Base-by-base conservation (phyloP, 1,284 basidiomycete genomes). In the Boletellus deceptivus region DNA sequence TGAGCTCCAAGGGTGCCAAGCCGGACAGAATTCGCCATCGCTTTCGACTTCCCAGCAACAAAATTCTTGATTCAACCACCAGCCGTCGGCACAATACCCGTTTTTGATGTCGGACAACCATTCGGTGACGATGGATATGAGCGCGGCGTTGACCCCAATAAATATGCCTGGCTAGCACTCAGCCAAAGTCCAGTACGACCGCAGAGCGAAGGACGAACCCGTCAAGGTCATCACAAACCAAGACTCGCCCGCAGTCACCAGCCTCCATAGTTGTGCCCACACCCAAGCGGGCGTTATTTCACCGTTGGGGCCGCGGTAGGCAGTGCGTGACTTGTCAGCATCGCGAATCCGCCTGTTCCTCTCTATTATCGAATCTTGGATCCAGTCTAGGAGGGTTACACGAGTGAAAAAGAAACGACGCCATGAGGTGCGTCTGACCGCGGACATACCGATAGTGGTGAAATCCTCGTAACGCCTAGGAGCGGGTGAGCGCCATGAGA, bases 61-160 rank as follows among this genome's bases (percentile, higher is more conserved):
- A 69, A 98, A 98, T 65, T 98, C 93, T 62, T 93, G 86, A 69
- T 95, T 97, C 50, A 99, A 71, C 96, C 97, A 99, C 97, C 97
- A 99, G 3, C 93, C 95, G 50, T 95, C 91, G 1, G 84, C 82
- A 70, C 97, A 99, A 67, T 97, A 96, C 0, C 97, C 97, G 75
- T 94, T 89, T 75, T 98, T 98, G 55, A 98, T 83, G 69, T 99
- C 95, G 1, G 94, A 95, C 9, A 98, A 80, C 97, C 97, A 99
- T 70, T 91, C 92, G n/a, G 93, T 97, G 52, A 94, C 77, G 60
- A 99, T 97, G 36, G 93, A 94, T 58, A 98, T 96, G 53, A 99
- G 70, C 2, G 93, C 97, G 34, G 95, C 93, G 60, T 93, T 96
- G 43, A 97, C 63, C 20, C 97, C 97, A 57, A 99, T 99, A 55